These are phyloP conservation scores for Fusarium chlamydosporum DNA, from an alignment of 2,329 filamentous ascomycete species.

Conservation along the genomic window DNA sequence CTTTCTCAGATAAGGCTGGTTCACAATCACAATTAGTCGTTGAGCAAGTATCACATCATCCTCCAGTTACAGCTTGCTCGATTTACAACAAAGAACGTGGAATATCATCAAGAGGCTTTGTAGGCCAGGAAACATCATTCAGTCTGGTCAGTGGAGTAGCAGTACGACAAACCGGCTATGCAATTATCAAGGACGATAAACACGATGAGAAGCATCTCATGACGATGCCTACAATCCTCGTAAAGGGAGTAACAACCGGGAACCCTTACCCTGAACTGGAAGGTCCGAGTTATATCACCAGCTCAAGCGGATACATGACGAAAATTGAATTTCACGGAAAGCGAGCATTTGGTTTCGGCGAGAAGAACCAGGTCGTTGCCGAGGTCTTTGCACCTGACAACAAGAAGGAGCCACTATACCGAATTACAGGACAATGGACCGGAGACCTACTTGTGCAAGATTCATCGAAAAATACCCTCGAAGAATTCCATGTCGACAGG, in stretches of 20 bases:
- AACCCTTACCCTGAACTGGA: constrained; percentile 26
- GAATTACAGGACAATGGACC: constrained; percentile 16
- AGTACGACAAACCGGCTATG: constrained; percentile 22
- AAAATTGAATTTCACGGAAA: constrained; percentile 27
- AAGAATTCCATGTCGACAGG: constrained; percentile 23
- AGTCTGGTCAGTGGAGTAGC: constrained; percentile 25
- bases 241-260: constrained; percentile 18
- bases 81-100: constrained; percentile 30
- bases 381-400: constrained; percentile 21
- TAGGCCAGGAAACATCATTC: constrained; percentile 26
- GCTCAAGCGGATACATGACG: constrained; percentile 24
- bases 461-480: neutral
- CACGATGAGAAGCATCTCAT: constrained; percentile 24
- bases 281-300: constrained; percentile 21
- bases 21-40: constrained; percentile 52
- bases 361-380: constrained; percentile 24
- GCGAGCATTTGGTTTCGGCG: constrained; percentile 9
- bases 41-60: constrained; percentile 68
- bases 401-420: constrained; percentile 9
- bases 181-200: constrained; percentile 21
- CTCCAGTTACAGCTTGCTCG: constrained; percentile 62
- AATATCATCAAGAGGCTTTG: constrained; percentile 23
- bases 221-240: constrained; percentile 29
- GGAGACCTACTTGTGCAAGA: constrained; percentile 4
- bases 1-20: constrained; percentile 52